phyloP scores from a whole-genome alignment of 2,329 filamentous ascomycete genomes.

The Xylaria arbuscula region DNA sequence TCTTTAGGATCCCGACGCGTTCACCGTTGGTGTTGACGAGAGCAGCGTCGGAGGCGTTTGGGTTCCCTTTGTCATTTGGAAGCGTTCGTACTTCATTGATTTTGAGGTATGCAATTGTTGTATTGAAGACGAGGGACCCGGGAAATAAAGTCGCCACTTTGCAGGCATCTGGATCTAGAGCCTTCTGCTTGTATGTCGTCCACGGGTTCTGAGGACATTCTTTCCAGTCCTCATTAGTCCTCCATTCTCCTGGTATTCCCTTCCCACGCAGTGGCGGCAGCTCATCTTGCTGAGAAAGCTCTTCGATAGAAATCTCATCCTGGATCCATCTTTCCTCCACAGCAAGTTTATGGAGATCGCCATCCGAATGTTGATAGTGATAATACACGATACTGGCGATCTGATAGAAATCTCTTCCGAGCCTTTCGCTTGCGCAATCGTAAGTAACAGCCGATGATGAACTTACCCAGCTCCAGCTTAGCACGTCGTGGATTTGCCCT shows the following conservation, averaged over 20 bases:
- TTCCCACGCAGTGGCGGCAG: background rate
- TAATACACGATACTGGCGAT: conserved; percentile 2
- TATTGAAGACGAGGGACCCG: conserved; percentile 7
- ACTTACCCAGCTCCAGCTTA: conserved; percentile 30
- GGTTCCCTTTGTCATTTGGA: background rate
- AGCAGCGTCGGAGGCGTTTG: background rate
- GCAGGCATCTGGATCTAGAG: background rate
- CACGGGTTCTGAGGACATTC: conserved; percentile 29
- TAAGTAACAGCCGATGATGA: conserved; percentile 2
- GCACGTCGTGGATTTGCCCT: conserved; percentile 23
- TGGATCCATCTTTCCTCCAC: conserved; percentile 8
- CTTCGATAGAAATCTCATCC: background rate
- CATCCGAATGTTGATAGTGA: background rate
- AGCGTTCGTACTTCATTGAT: background rate
- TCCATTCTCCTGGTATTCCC: conserved; percentile 18
- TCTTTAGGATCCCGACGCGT: background rate
- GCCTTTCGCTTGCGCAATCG: background rate
- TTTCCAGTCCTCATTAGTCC: conserved; percentile 12
- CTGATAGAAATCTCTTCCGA: background rate
- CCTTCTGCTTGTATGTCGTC: background rate
- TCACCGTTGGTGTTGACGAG: background rate
- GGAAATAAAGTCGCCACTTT: background rate
- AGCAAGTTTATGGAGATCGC: background rate
- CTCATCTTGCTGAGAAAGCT: background rate
- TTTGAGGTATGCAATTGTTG: conserved; percentile 5